Conservation (phyloP, 208 protist genomes). For the Acanthamoeba healyi region DNA sequence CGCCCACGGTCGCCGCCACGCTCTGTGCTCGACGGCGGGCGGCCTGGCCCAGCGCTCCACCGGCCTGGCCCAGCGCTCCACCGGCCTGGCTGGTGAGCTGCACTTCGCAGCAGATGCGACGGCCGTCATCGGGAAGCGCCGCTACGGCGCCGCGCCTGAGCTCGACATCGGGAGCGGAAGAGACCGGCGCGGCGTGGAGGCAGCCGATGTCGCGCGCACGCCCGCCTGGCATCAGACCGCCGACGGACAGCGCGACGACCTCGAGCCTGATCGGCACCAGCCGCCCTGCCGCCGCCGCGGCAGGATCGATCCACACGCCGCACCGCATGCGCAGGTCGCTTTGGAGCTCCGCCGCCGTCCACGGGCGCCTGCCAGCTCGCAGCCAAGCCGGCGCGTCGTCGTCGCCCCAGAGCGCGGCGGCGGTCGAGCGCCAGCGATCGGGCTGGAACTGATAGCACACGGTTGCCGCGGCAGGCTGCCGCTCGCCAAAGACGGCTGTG, state of each 20-base stretch:
- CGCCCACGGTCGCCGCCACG: no score
- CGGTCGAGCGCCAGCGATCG: background rate
- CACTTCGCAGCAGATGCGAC: background rate
- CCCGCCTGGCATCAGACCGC: background rate
- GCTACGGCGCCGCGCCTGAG: no score
- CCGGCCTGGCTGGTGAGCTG: background rate
- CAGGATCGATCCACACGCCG: background rate
- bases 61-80: no score
- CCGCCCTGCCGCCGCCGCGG: background rate
- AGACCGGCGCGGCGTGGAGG: background rate
- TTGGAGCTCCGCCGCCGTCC: background rate
- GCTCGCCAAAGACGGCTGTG: background rate
- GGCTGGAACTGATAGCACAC: background rate
- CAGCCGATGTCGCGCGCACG: background rate
- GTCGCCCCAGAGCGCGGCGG: background rate
- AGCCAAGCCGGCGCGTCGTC: no score
- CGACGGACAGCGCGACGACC: background rate
- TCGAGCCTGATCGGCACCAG: background rate
- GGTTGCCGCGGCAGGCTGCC: background rate
- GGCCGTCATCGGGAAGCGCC: constrained; percentile 11
- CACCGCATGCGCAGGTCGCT: background rate
- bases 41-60: no score
- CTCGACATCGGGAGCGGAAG: background rate
- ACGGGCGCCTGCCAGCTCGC: background rate
- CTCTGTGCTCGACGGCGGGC: no score